Base-by-base conservation (phyloP, 495 filamentous ascomycete genomes). In the Oidiodendron maius region DNA sequence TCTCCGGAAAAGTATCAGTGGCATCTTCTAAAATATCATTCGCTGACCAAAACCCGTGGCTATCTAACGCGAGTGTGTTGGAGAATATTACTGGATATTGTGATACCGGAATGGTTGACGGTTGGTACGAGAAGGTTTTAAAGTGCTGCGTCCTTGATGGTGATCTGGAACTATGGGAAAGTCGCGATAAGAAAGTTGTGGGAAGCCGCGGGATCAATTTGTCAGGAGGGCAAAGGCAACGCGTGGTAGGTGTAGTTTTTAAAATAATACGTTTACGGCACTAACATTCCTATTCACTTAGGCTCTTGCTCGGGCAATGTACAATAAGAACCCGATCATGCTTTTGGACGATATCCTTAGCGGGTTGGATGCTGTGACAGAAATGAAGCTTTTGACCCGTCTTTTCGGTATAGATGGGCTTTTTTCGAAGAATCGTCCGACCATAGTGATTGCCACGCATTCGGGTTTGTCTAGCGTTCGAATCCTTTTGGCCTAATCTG, bases 221-320 rank as follows among this genome's bases (percentile, higher is more conserved):
- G 9, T 77, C 72, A 55, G 78, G 78, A n/a, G 80, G 80, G 1
- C 79, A 83, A 52, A 74, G 70, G 49, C 75, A 80, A 48, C 65
- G 78, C 8, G 64, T 82, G 46, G 71, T 69, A 48, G 50, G 54
- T 3, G n/a, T n/a, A n/a, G n/a, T 13, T 11, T n/a, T 32, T n/a
- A 8, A 32, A n/a, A 32, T 32, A n/a, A 32, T 32, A 8, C 8
- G 8, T n/a, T 8, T 8, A 32, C 28, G 28, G 8, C 21, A 13
- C 6, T n/a, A n/a, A 18, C 6, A 13, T 17, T 30, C 18, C 4
- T 23, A 13, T n/a, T n/a, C n/a, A n/a, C n/a, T 10, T 25, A 51
- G 53, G 50, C 42, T 21, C 55, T 58, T 66, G 52, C 54, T 42
- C 45, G 55, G 28, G 49, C 38, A 4, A 32, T 51, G 13, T 55